These are phyloP conservation scores for Aspergillus olivimuriae DNA, from an alignment of 495 filamentous ascomycete species.

Conservation along the genomic window DNA sequence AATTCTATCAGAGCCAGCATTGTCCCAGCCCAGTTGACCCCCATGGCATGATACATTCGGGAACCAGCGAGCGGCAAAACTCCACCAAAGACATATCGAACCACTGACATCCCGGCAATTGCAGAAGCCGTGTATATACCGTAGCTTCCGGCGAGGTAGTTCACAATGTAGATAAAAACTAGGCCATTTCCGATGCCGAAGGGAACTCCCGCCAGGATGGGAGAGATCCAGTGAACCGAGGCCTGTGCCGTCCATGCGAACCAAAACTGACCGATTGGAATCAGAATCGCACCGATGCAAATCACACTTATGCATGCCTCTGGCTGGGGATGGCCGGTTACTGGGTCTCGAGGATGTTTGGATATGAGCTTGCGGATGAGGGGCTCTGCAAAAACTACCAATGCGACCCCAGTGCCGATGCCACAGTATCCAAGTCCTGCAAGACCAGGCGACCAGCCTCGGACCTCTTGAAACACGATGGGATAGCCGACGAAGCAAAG, in stretches of 20 bases:
- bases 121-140: conserved; percentile 66
- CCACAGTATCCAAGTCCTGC: conserved; percentile 65
- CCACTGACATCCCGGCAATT: conserved; percentile 61
- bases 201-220: conserved; percentile 65
- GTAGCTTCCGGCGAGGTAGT: conserved; percentile 66
- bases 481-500: conserved; percentile 69
- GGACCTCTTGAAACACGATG: conserved; percentile 63
- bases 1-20: conserved; percentile 62
- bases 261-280: conserved; percentile 60
- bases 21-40: conserved; percentile 69
- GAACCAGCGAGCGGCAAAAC: conserved; percentile 63
- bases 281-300: conserved; percentile 55
- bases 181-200: conserved; percentile 66
- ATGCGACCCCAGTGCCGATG: conserved; percentile 64
- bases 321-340: conserved; percentile 53
- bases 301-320: conserved; percentile 66
- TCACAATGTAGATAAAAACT: conserved; percentile 65
- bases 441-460: conserved; percentile 59
- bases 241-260: conserved; percentile 73
- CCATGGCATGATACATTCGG: conserved; percentile 56
- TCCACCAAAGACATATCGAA: conserved; percentile 53
- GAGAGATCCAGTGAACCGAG: conserved; percentile 60
- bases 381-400: conserved; percentile 53
- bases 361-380: conserved; percentile 57
- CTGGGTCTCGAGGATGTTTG: conserved; percentile 59